Conservation (phyloP, 129 eudicot genomes). For the Flaveria brownii region DNA sequence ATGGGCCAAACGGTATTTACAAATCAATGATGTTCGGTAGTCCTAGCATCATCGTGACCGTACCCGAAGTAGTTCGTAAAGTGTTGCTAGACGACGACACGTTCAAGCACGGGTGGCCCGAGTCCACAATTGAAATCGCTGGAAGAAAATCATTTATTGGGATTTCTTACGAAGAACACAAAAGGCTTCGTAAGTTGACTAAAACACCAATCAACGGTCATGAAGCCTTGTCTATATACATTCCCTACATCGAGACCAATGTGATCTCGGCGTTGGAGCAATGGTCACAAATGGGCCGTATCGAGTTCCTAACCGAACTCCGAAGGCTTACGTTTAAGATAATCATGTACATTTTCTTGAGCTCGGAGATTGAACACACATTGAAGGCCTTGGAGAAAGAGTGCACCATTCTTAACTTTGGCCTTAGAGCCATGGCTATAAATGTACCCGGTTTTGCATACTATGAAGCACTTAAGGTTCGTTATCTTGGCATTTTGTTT, state of each 20-base stretch:
- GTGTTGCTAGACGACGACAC: slow-evolving; percentile 65
- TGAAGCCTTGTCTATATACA: slow-evolving; percentile 61
- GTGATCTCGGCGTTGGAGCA: slow-evolving; percentile 52
- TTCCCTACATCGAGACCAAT: slow-evolving; percentile 54
- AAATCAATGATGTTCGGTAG: slow-evolving; percentile 75
- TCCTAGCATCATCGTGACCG: slow-evolving; percentile 70
- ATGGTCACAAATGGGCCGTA: slow-evolving; percentile 71
- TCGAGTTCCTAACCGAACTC: slow-evolving; percentile 66
- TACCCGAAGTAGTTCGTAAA: slow-evolving; percentile 62
- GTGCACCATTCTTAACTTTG: slow-evolving; percentile 61
- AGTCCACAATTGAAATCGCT: slow-evolving; percentile 48
- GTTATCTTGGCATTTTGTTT: neutral
- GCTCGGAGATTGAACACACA: slow-evolving; percentile 58
- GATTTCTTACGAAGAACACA: slow-evolving; percentile 68
- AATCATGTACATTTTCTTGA: slow-evolving; percentile 70
- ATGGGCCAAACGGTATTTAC: slow-evolving; percentile 63
- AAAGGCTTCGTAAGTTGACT: slow-evolving; percentile 70
- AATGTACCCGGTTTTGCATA: slow-evolving; percentile 85
- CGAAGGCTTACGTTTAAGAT: slow-evolving; percentile 65
- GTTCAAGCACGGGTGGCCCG: slow-evolving; percentile 88
- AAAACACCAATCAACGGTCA: slow-evolving; percentile 74
- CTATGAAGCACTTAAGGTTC: slow-evolving; percentile 72
- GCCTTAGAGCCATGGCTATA: slow-evolving; percentile 78
- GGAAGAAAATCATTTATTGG: slow-evolving; percentile 69
- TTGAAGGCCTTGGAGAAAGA: slow-evolving; percentile 65